Base-by-base conservation (phyloP, 148 eudicot species). In the Drosera capensis region DNA sequence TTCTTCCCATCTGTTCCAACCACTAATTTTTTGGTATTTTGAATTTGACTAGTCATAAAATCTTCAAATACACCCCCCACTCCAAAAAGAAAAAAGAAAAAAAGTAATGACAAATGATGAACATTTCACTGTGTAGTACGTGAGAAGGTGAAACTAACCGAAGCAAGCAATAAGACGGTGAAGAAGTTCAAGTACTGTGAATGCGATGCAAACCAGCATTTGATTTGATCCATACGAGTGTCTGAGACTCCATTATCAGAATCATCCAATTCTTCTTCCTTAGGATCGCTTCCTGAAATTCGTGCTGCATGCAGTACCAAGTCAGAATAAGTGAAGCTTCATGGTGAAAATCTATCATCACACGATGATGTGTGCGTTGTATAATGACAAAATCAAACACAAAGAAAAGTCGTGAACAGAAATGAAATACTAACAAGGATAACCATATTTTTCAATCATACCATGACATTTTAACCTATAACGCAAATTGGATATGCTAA, bases 91-190 rank as follows among this genome's bases (percentile, higher is more conserved):
- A 29, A 29, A 5, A 29, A 29, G 12, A 5, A 29, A 29, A 29
- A 29, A 30, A 30, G 38, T 15, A 34, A 34, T 1, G 38, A 34
- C 14, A 34, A 34, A 34, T 34, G n/a, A 34, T 7, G 8, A 15
- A n/a, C n/a, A n/a, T n/a, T n/a, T n/a, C n/a, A n/a, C n/a, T n/a
- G n/a, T n/a, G n/a, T n/a, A 41, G 20, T 18, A 19, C 20, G 20
- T 17, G 14, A 41, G 22, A 19, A 19, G 20, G 23, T 41, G 14
- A 41, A 48, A 74, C 95, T 73, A 42, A 90, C 99, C 73, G 95
- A 90, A 65, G 99, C 99, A 63, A 85, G 95, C 52, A 81, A 58
- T 59, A 90, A 59, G 59, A 90, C 78, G 7, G 99, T 73, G 57
- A 73, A 63, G 57, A 77, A 86, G 69, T 90, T 90, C 68, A 90